Base-by-base conservation (phyloP, 805 yeast genomes). In the Pichia scutulata region DNA sequence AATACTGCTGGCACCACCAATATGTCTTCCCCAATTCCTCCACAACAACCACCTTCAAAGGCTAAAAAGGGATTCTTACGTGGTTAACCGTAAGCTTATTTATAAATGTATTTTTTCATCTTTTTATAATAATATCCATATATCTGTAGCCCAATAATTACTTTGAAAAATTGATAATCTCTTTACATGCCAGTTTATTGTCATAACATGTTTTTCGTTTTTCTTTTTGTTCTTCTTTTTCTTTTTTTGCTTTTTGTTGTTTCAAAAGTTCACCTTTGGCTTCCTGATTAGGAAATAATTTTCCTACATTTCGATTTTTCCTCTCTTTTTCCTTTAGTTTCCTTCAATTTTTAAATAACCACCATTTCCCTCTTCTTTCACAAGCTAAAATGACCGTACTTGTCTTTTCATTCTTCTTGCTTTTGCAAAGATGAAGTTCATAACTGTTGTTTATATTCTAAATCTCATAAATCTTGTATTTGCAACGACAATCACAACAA, bases 11-110 rank as follows among this genome's bases (percentile, higher is more conserved):
- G 5, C 14, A 13, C 9, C 12, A 13, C 33, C 33, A 28, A 28
- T 13, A 13, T 28, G 16, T 22, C 45, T 25, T 44, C 45, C 33
- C 33, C 42, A 36, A 14, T 43, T 28, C 30, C 47, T 19, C 49
- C 33, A 41, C 49, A 45, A 19, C 51, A 44, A 75, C 48, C 43
- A 44, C 74, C 75, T 47, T 77, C 80, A 43, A 83, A 84, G 70
- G 71, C 85, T 54, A 81, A 87, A 70, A 86, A 86, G 66, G 93
- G 95, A 19, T 86, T 86, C 73, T 75, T 86, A 61, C 89, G 90
- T 75, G 52, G 52, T 62, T 48, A 42, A 47, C 21, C n/a, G 25
- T 4, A 14, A 22, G 23, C 14, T 33, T n/a, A 13, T 22, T 41
- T 48, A 21, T n/a, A n/a, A n/a, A n/a, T n/a, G n/a, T n/a, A n/a